Conservation (phyloP, 2,329 filamentous ascomycete genomes). For the Calonectria pseudoturangicola region DNA sequence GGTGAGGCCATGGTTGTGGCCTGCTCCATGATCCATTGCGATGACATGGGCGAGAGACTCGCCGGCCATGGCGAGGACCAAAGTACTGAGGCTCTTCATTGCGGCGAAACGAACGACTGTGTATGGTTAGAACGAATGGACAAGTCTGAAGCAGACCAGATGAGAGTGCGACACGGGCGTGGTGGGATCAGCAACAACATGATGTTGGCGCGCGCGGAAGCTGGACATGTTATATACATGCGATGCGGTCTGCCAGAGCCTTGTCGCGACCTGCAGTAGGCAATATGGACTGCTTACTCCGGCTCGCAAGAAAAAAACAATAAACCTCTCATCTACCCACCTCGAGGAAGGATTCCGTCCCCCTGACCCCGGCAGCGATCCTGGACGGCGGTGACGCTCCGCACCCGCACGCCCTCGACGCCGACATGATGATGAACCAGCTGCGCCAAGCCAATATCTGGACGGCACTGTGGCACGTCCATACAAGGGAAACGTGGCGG, state of each 20-base stretch:
- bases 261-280: neutral
- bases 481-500: constrained; percentile 32
- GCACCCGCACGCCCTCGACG: constrained; percentile 13
- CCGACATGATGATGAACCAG: constrained; percentile 28
- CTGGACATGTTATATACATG: constrained; percentile 28
- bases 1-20: constrained; percentile 29
- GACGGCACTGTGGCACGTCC: constrained; percentile 30
- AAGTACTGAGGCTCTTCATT: constrained; percentile 43
- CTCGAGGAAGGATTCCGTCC: constrained; percentile 20
- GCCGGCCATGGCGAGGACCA: constrained; percentile 32
- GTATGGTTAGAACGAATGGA: constrained; percentile 46
- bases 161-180: constrained; percentile 7
- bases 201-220: neutral
- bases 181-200: constrained; percentile 11
- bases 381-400: constrained; percentile 12
- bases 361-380: constrained; percentile 29
- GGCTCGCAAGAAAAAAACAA: neutral
- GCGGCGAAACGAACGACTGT: constrained; percentile 47
- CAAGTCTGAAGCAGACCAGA: constrained; percentile 31
- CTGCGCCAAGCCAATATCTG: constrained; percentile 41
- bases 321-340: constrained; percentile 19
- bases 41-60: constrained; percentile 20
- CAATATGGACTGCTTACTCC: neutral
- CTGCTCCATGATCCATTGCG: constrained; percentile 5
- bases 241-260: neutral